A percentile compares a stretch with the other conserved stretches of the same genome.
phyloP scores from a whole-genome alignment of 2,329 filamentous ascomycete genomes.

The Blastomyces parvus region DNA sequence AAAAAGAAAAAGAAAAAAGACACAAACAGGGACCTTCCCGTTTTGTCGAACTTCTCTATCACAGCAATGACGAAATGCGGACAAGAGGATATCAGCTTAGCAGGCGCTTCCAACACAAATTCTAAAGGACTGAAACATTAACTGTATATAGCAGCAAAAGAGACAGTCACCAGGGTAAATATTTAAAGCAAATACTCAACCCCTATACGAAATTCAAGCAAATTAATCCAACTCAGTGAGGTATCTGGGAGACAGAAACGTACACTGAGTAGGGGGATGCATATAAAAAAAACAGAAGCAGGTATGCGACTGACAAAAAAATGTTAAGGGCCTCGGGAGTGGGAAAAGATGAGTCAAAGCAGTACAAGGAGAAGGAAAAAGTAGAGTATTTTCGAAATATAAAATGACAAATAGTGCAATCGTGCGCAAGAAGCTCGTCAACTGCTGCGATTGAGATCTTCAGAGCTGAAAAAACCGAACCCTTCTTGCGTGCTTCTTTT shows the following conservation, averaged over 20 bases:
- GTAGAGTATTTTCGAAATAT: background rate
- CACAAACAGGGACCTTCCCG: no score
- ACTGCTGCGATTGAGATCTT: background rate
- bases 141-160: background rate
- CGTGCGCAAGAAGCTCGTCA: slow-evolving; percentile 1
- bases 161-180: background rate
- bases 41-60: background rate
- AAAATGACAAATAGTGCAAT: background rate
- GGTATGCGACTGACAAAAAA: background rate
- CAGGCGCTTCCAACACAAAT: background rate
- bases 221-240: background rate
- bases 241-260: background rate
- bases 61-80: background rate
- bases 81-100: background rate
- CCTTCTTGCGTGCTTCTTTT: background rate
- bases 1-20: background rate
- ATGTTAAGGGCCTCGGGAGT: no score
- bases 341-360: background rate
- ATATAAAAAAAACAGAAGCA: background rate
- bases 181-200: background rate
- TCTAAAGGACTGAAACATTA: background rate
- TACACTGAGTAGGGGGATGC: background rate
- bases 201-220: background rate
- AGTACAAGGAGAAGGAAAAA: background rate
- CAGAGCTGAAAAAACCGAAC: background rate